Conservation (phyloP, 139 green algal species). For the Zygnema circumcarinatum region DNA sequence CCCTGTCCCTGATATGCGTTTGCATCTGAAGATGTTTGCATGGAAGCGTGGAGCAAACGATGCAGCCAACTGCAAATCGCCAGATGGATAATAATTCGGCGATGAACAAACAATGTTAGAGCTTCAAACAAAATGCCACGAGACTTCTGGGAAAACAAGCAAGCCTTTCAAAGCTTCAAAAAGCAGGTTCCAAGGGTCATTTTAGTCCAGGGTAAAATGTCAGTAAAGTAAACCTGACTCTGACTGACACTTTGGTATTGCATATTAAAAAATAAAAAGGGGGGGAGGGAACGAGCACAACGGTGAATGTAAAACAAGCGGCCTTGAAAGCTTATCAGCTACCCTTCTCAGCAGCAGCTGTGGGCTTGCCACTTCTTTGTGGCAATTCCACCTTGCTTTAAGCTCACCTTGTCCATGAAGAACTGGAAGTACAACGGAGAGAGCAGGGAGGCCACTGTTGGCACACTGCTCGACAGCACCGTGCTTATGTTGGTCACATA, state of each 20-base stretch:
- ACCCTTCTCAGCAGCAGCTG: no score
- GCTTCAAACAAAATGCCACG: neutral
- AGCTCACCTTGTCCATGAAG: conserved; percentile 77
- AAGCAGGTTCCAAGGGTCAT: no score
- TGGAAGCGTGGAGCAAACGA: conserved; percentile 84
- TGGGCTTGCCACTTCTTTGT: no score
- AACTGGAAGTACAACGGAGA: conserved; percentile 83
- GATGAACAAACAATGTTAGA: neutral
- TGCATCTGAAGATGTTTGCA: conserved; percentile 66
- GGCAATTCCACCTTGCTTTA: no score
- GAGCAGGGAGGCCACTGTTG: conserved; percentile 72
- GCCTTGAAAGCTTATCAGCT: no score
- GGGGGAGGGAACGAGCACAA: no score
- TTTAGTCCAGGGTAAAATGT: neutral
- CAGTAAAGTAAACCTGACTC: no score
- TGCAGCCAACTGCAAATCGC: conserved; percentile 80
- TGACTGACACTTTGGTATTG: no score
- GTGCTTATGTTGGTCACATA: conserved; percentile 57
- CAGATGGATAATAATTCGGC: neutral
- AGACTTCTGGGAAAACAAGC: neutral
- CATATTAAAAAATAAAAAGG: no score
- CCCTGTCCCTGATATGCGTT: conserved; percentile 61
- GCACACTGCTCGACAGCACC: conserved; percentile 35
- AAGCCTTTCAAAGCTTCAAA: no score
- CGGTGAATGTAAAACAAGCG: no score